These are phyloP conservation scores for Tricholomella constricta DNA, from an alignment of 768 basidiomycete species.

Conservation along the genomic window DNA sequence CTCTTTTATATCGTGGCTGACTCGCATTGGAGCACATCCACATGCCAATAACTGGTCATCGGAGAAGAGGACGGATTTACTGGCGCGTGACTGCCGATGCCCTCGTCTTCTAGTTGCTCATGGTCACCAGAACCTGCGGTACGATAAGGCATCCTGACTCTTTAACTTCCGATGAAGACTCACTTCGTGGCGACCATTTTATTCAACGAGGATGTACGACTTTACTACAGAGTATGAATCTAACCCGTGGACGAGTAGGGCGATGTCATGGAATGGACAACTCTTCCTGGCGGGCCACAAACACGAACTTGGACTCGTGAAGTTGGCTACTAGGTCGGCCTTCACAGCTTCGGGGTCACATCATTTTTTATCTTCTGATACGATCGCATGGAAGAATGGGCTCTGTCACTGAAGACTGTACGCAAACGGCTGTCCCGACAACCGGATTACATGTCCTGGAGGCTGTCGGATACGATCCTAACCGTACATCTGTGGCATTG, in stretches of 20 bases:
- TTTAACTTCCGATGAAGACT: too few species aligned
- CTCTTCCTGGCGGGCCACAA: constrained; percentile 34
- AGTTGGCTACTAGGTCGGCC: constrained; percentile 40
- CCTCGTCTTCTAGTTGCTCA: too few species aligned
- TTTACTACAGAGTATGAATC: constrained; percentile 33
- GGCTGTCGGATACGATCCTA: constrained; percentile 38
- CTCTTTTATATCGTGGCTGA: background rate
- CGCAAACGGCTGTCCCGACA: constrained; percentile 33
- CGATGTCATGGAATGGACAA: constrained; percentile 34
- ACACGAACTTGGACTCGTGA: constrained; percentile 42
- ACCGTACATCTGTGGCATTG: constrained; percentile 13
- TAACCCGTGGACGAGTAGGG: constrained; percentile 35
- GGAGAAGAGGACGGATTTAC: too few species aligned
- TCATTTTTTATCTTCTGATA: background rate
- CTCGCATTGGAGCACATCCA: background rate
- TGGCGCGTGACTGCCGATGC: too few species aligned
- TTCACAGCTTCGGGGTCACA: constrained; percentile 42
- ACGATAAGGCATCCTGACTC: too few species aligned
- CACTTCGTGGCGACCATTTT: too few species aligned
- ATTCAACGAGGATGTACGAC: constrained; percentile 39
- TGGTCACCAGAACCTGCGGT: too few species aligned
- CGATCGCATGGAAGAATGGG: too few species aligned
- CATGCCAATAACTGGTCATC: background rate
- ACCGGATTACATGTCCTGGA: constrained; percentile 30
- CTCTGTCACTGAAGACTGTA: too few species aligned